A percentile compares a stretch with the other conserved stretches of the same genome.
These are phyloP conservation scores for Grosmannia clavigera DNA, from an alignment of 2,329 filamentous ascomycete species.

Conservation along the genomic window DNA sequence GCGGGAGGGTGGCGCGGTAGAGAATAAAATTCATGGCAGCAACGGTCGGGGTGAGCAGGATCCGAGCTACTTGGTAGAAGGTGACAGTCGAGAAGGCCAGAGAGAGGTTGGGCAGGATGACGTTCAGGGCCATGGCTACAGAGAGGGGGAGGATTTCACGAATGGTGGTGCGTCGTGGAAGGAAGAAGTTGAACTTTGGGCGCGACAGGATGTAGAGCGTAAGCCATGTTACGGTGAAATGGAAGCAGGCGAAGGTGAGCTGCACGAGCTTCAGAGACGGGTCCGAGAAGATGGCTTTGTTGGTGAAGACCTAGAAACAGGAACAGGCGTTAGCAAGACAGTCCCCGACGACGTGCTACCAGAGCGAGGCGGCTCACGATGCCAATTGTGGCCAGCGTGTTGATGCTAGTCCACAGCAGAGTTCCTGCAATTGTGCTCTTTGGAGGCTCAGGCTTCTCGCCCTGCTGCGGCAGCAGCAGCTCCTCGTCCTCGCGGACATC, in stretches of 20 bases:
- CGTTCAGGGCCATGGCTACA: slow-evolving; percentile 54
- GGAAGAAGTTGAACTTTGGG: slow-evolving; percentile 45
- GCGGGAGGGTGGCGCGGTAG: slow-evolving; percentile 43
- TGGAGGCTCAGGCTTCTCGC: slow-evolving; percentile 22
- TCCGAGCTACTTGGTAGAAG: slow-evolving; percentile 58
- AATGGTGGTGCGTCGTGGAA: slow-evolving; percentile 40
- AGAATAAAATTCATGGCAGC: slow-evolving; percentile 53
- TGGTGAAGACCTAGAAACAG: slow-evolving; percentile 47
- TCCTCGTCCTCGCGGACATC: slow-evolving; percentile 28
- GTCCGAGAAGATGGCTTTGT: slow-evolving; percentile 57
- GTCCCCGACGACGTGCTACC: no score
- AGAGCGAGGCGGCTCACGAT: slow-evolving; percentile 34
- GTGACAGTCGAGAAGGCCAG: slow-evolving; percentile 55
- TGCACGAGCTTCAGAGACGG: slow-evolving; percentile 48
- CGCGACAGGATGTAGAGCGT: slow-evolving; percentile 51
- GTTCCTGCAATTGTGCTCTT: slow-evolving; percentile 24
- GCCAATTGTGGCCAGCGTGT: slow-evolving; percentile 49
- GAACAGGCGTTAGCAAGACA: not conserved
- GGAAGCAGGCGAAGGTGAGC: slow-evolving; percentile 54
- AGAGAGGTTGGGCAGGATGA: slow-evolving; percentile 56
- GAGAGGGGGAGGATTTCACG: slow-evolving; percentile 51
- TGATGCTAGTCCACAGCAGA: slow-evolving; percentile 45
- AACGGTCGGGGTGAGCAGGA: slow-evolving; percentile 53
- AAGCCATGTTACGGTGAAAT: slow-evolving; percentile 53
- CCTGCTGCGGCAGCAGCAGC: slow-evolving; percentile 25